A percentile compares a stretch with the other conserved stretches of the same genome.
Evolutionary conservation across 116 monocot genomes (phyloP).

Genomic region (Iris pallida): DNA sequence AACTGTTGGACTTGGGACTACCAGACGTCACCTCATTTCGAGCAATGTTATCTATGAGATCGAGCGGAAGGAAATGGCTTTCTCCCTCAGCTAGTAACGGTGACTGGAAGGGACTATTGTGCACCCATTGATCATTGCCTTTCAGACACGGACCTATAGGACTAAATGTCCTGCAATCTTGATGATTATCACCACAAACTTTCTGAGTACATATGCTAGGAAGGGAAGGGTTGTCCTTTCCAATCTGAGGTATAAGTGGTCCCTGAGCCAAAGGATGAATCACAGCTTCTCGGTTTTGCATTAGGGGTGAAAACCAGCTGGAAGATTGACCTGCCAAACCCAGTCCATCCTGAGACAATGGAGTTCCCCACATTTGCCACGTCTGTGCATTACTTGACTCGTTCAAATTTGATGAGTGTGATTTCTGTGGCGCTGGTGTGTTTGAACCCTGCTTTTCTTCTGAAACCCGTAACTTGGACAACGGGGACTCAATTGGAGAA

Average conservation of each 20-base stretch:
- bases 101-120: constrained; percentile 32
- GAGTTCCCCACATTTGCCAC: constrained; percentile 88
- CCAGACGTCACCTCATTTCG: constrained; percentile 20
- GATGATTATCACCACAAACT: constrained; percentile 17
- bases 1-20: constrained; percentile 22
- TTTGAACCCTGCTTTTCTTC: constrained; percentile 37
- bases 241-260: constrained; percentile 16
- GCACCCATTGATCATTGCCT: constrained; percentile 33
- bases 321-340: constrained; percentile 48
- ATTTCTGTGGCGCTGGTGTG: constrained; percentile 29
- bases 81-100: constrained; percentile 33
- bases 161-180: constrained; percentile 34
- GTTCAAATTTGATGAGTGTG: constrained; percentile 11
- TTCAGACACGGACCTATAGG: constrained; percentile 27
- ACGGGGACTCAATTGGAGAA: constrained; percentile 80
- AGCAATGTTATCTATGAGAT: constrained; percentile 33
- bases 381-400: constrained; percentile 29
- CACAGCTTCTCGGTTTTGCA: constrained; percentile 26
- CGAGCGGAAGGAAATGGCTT: constrained; percentile 40
- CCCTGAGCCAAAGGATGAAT: constrained; percentile 15
- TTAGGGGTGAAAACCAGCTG: constrained; percentile 49
- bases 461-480: constrained; percentile 37
- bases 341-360: constrained; percentile 50
- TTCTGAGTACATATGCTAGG: constrained; percentile 18
- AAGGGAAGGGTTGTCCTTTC: constrained; percentile 20